phyloP scores from a whole-genome alignment of 768 basidiomycete genomes.

The Leccinum subtestaceum region DNA sequence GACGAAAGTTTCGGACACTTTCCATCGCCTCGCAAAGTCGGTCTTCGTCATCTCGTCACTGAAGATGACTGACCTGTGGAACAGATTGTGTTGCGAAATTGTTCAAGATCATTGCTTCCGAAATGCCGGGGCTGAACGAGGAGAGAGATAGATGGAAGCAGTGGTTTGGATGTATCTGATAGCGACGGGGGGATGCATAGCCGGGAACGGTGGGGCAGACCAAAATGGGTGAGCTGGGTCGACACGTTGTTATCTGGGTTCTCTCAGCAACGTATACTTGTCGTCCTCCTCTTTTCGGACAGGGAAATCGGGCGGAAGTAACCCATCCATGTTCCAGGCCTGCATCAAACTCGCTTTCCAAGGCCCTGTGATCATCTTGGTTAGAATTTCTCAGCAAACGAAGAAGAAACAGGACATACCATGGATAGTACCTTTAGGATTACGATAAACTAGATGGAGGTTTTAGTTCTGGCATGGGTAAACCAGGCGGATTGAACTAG shows the following conservation, averaged over 20 bases:
- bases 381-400: slow-evolving; percentile 1
- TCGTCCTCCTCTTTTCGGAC: slow-evolving; percentile 73
- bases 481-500: slow-evolving; percentile 76
- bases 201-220: slow-evolving; percentile 41
- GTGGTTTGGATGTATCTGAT: slow-evolving; percentile 46
- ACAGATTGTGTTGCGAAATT: slow-evolving; percentile 45
- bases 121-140: too few relatives aligned
- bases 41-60: slow-evolving; percentile 10
- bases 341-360: slow-evolving; percentile 91
- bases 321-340: slow-evolving; percentile 82
- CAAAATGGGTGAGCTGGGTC: slow-evolving; percentile 82
- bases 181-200: slow-evolving; percentile 27
- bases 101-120: slow-evolving; percentile 41
- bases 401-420: slow-evolving; percentile 44
- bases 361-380: slow-evolving; percentile 50
- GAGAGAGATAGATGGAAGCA: slow-evolving; percentile 72
- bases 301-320: slow-evolving; percentile 79
- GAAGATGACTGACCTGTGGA: slow-evolving; percentile 11
- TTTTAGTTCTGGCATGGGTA: slow-evolving; percentile 65
- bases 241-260: slow-evolving; percentile 71
- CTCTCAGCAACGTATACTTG: slow-evolving; percentile 65
- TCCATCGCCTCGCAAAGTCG: slow-evolving; percentile 40
- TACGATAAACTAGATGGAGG: slow-evolving; percentile 73
- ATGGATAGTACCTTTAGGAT: slow-evolving; percentile 77
- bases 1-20: slow-evolving; percentile 28